phyloP scores from a whole-genome alignment of 1,139 yeast species.

The Suhomyces taliae region DNA sequence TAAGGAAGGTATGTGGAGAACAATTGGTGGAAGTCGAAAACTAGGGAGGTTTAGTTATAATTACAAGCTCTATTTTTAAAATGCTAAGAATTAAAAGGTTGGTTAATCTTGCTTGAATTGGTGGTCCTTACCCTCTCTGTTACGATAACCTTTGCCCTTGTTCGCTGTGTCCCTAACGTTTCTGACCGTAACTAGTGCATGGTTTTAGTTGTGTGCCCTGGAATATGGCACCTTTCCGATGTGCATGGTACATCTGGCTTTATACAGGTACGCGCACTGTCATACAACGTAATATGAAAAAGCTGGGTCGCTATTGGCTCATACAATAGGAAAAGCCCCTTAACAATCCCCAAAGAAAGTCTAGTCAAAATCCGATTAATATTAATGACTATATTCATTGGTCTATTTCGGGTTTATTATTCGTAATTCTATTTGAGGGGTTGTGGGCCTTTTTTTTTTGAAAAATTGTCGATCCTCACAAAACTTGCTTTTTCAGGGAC shows the following conservation, averaged over 20 bases:
- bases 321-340: slow-evolving; percentile 4
- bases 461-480: too few species aligned
- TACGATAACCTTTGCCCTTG: background rate
- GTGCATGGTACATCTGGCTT: background rate
- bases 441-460: background rate
- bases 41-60: too few species aligned
- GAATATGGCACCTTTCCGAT: background rate
- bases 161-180: background rate
- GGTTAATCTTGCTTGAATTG: too few species aligned
- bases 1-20: background rate
- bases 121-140: background rate
- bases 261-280: slow-evolving; percentile 1
- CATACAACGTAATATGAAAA: slow-evolving; percentile 2
- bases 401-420: too few species aligned
- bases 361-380: too few species aligned
- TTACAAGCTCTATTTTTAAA: too few species aligned
- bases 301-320: slow-evolving; percentile 4
- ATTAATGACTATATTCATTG: too few species aligned
- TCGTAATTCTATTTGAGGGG: background rate
- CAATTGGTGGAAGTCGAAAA: background rate
- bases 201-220: background rate
- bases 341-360: background rate
- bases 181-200: background rate
- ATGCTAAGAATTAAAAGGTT: too few species aligned
- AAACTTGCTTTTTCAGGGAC: too few species aligned